Base-by-base conservation (phyloP, 495 filamentous ascomycete genomes). In the Aspergillus mulundensis region DNA sequence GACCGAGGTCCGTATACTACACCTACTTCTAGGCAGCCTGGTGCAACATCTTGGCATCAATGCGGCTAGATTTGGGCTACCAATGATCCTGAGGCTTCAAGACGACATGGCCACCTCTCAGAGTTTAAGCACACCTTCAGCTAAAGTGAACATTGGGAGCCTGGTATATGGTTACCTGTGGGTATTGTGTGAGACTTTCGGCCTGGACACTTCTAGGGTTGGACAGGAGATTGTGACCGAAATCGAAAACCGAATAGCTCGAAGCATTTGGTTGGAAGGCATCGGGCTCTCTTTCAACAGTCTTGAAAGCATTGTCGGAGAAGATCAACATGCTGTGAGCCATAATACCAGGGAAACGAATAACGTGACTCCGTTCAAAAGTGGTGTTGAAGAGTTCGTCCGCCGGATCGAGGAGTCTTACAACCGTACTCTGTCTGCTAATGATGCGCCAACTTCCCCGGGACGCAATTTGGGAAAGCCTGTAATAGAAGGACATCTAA, bases 101-200 rank as follows among this genome's bases (percentile, higher is more conserved):
- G 89, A 92, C 58, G 90, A 95, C 62, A 85, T 92, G 50, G 79
- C 81, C 50, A 81, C 80, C 18, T 78, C 83, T 6, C 83, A 85
- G 42, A 78, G 68, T 28, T 44, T 77, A 39, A 58, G 62, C 7
- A 70, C 81, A 23, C 81, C 81, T 0, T 62, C 76, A 41, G 77
- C 81, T 1, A 92, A 90, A 61, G 77, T 94, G 21, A 84, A 88
- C 23, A 75, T 94, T 19, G 92, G 89, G 34, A 90, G 86, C 64
- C 74, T 97, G 48, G 87, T 91, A 20, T 88, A 93, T 65, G 91
- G 91, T 6, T 96, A 96, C 70, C 81, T 96, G 43, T 90, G 88
- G 84, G 77, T 82, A 16, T 60, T 96, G 55, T 85, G 79, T 18
- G 86, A 92, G 58, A 83, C 81, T 53, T 94, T 95, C 58, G 84